phyloP scores from a whole-genome alignment of 257 asterid species.

The Oldenlandia corymbosa region DNA sequence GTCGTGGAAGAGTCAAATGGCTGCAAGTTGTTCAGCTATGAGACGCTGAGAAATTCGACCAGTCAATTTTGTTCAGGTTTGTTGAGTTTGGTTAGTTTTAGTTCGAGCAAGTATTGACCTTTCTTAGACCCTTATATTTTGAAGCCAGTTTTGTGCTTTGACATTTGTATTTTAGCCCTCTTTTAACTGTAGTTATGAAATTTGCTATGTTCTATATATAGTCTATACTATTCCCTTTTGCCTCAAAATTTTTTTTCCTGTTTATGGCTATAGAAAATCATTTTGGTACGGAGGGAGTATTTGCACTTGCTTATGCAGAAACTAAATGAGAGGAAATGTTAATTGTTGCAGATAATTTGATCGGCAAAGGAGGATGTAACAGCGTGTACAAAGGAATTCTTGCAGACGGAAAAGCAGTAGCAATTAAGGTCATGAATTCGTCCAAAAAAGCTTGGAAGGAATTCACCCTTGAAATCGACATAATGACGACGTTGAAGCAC shows the following conservation, averaged over 20 bases:
- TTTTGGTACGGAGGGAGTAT: no score
- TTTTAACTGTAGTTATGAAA: no score
- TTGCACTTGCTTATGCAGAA: no score
- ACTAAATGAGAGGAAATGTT: no score
- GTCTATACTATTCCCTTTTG: no score
- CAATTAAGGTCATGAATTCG: slow-evolving; percentile 58
- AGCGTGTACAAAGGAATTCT: slow-evolving; percentile 71
- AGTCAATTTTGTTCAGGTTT: slow-evolving; percentile 67
- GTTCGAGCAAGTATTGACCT: no score
- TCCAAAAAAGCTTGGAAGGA: slow-evolving; percentile 60
- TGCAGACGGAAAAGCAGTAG: slow-evolving; percentile 66
- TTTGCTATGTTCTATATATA: no score
- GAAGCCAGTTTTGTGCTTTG: no score
- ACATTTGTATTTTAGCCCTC: no score
- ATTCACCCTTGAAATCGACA: slow-evolving; percentile 64
- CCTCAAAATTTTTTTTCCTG: not conserved
- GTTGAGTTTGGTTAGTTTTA: slow-evolving; percentile 11
- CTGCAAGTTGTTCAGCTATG: slow-evolving; percentile 56
- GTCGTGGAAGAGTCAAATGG: slow-evolving; percentile 38
- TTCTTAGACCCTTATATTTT: no score
- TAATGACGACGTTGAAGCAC: slow-evolving; percentile 76
- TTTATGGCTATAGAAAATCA: no score
- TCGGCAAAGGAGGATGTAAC: slow-evolving; percentile 78
- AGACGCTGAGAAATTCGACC: slow-evolving; percentile 42
- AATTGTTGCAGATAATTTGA: slow-evolving; percentile 51